These are phyloP conservation scores for Pseudocercospora crystallina DNA, from an alignment of 2,329 filamentous ascomycete genomes.

Conservation along the genomic window DNA sequence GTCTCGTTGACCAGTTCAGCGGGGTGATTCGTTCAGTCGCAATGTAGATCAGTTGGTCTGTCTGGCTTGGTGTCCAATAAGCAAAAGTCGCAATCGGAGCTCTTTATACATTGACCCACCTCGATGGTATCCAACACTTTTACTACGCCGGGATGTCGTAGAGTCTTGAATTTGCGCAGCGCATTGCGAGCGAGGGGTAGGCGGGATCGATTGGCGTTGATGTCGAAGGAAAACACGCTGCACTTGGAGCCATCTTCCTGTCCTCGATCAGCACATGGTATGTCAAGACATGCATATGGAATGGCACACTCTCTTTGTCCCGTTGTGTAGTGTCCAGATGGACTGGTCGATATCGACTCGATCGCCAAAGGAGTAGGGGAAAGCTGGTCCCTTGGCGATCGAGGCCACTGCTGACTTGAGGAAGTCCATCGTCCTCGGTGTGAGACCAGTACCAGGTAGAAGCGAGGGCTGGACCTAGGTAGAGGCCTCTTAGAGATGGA, in stretches of 20 bases:
- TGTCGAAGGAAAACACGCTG: slow-evolving; percentile 96
- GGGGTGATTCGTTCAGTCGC: slow-evolving; percentile 88
- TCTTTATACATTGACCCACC: slow-evolving; percentile 51
- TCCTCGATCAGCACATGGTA: slow-evolving; percentile 10
- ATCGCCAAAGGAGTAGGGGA: slow-evolving; percentile 91
- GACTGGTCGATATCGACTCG: slow-evolving; percentile 88
- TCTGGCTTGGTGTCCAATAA: slow-evolving; percentile 56
- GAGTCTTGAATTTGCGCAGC: slow-evolving; percentile 85
- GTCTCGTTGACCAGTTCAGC: slow-evolving; percentile 83
- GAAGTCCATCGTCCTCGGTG: slow-evolving; percentile 73
- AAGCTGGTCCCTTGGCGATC: slow-evolving; percentile 90
- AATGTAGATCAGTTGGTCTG: slow-evolving; percentile 92
- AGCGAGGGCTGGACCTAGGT: too few species aligned
- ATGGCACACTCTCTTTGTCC: slow-evolving; percentile 73
- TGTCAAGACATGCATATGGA: neutral
- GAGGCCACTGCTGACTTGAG: slow-evolving; percentile 96
- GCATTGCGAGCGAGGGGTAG: slow-evolving; percentile 90
- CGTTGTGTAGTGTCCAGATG: slow-evolving; percentile 95
- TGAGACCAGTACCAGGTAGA: too few species aligned
- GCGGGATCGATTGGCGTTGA: slow-evolving; percentile 73
- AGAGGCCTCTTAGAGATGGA: too few species aligned
- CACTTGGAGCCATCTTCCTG: slow-evolving; percentile 93
- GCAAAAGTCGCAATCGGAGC: slow-evolving; percentile 14
- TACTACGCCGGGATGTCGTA: slow-evolving; percentile 91
- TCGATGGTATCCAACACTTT: slow-evolving; percentile 94